Conservation (phyloP, 1,139 yeast species). For the Yueomyces sp. region DNA sequence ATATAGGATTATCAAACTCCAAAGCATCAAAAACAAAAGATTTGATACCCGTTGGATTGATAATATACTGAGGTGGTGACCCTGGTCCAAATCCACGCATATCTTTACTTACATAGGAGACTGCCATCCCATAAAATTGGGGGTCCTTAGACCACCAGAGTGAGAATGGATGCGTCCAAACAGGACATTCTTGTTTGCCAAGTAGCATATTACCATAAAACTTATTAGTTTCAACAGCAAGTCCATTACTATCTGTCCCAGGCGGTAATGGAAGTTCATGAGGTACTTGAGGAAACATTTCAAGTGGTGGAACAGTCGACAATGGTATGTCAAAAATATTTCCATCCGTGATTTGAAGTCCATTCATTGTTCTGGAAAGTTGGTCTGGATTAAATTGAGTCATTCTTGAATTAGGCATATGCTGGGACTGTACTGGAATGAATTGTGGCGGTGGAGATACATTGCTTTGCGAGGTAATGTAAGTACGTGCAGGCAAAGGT, state of each 20-base stretch:
- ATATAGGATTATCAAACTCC: slow-evolving; percentile 18
- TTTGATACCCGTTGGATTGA: slow-evolving; percentile 14
- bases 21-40: slow-evolving; percentile 25
- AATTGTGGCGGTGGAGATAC: too few relatives aligned
- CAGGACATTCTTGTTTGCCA: slow-evolving; percentile 47
- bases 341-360: neutral
- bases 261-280: slow-evolving; percentile 37
- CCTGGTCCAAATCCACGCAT: slow-evolving; percentile 57
- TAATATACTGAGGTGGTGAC: slow-evolving; percentile 21
- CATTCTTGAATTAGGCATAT: neutral
- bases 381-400: slow-evolving; percentile 2
- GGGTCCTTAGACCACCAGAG: slow-evolving; percentile 44
- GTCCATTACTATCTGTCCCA: slow-evolving; percentile 28
- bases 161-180: slow-evolving; percentile 78
- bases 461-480: too few relatives aligned
- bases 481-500: too few relatives aligned
- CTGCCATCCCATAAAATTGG: slow-evolving; percentile 43
- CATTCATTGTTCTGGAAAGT: too few relatives aligned
- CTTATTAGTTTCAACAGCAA: slow-evolving; percentile 70
- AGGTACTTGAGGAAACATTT: slow-evolving; percentile 33
- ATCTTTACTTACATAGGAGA: slow-evolving; percentile 47
- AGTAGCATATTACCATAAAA: slow-evolving; percentile 71
- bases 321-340: slow-evolving; percentile 22
- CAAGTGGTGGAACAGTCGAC: slow-evolving; percentile 34
- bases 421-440: too few relatives aligned